Evolutionary conservation across 345 rosid genomes (phyloP).

Genomic region (Eucalyptus urophylla): DNA sequence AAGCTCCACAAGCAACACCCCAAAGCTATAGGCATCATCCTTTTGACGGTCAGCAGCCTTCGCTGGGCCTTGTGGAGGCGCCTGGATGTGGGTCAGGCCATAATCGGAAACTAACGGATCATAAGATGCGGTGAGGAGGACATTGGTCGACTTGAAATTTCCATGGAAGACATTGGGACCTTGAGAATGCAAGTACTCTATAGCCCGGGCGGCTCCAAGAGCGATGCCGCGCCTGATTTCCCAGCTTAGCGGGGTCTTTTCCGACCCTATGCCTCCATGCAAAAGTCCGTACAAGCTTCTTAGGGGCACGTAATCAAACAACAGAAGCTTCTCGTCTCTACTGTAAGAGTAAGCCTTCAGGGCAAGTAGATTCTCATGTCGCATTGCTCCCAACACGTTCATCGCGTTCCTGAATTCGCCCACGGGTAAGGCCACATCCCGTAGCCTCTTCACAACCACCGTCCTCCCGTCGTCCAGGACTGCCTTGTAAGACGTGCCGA

Average conservation of each 20-base stretch:
- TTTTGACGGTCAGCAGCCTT: constrained; percentile 44
- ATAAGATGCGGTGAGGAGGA: constrained; percentile 50
- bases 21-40: constrained; percentile 74
- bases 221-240: constrained; percentile 51
- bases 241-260: constrained; percentile 59
- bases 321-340: background rate
- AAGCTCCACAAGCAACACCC: constrained; percentile 65
- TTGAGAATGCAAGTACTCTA: constrained; percentile 54
- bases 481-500: background rate
- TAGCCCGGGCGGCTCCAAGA: constrained; percentile 60
- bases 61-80: constrained; percentile 51
- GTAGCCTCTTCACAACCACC: background rate
- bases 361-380: background rate
- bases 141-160: constrained; percentile 70
- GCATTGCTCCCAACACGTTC: background rate
- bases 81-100: constrained; percentile 32
- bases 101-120: constrained; percentile 56
- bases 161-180: constrained; percentile 64
- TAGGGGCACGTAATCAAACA: background rate
- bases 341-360: background rate
- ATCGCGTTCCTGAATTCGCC: background rate
- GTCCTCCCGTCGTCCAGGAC: background rate
- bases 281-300: background rate
- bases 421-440: background rate
- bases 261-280: background rate